phyloP scores from a whole-genome alignment of 441 rosid genomes.

The Omphalea diandra region DNA sequence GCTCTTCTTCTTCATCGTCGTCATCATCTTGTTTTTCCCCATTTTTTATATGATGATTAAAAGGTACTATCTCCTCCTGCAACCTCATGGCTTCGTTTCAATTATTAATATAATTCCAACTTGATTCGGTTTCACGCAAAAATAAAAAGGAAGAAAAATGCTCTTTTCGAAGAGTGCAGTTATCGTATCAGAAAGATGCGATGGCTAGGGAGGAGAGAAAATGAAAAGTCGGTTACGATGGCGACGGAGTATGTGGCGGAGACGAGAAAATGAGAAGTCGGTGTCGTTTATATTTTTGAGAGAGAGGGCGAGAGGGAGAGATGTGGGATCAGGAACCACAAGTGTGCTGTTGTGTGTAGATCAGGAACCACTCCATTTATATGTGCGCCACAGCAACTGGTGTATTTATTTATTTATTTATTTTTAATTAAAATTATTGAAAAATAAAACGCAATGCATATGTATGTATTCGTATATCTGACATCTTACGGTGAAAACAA shows the following conservation, averaged over 20 bases:
- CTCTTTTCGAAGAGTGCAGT: background rate
- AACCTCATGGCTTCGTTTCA: constrained; percentile 45
- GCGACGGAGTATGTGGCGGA: background rate
- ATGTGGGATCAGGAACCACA: constrained; percentile 14
- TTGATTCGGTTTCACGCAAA: background rate
- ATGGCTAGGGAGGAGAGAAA: background rate
- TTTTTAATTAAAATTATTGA: no score
- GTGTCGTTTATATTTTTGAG: no score
- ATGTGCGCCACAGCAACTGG: background rate
- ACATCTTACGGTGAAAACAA: no score
- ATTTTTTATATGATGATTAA: constrained; percentile 23
- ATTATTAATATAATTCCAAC: no score
- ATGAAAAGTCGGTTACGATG: background rate
- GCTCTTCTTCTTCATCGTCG: constrained; percentile 6
- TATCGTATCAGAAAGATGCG: background rate
- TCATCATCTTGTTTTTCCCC: constrained; percentile 25
- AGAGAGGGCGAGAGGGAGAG: background rate
- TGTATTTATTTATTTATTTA: background rate
- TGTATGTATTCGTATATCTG: no score
- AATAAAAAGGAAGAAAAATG: no score
- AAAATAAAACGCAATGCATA: no score
- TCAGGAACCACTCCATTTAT: background rate
- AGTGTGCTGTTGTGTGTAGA: background rate
- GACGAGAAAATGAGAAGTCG: background rate
- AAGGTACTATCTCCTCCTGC: constrained; percentile 31